Percentiles rank a stretch among this genome's conserved stretches.
phyloP scores from a whole-genome alignment of 1,139 yeast genomes.

The Debaryomyces fabryi region DNA sequence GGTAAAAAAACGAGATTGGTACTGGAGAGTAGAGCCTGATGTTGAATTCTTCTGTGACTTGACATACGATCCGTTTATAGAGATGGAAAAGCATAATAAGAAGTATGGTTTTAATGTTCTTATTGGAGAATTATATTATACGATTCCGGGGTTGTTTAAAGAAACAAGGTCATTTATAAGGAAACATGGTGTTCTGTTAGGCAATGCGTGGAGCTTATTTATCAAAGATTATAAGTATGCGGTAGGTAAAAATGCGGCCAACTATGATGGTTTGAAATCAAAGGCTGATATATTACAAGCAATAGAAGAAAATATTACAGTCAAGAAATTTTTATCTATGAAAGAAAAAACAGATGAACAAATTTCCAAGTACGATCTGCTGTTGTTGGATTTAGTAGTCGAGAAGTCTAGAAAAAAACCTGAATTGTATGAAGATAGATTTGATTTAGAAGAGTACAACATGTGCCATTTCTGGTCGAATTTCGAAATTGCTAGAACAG shows the following conservation, averaged over 20 bases:
- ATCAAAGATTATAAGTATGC: constrained; percentile 33
- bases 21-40: constrained; percentile 94
- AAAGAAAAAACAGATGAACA: constrained; percentile 27
- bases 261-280: constrained; percentile 25
- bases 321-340: constrained; percentile 26
- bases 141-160: constrained; percentile 79
- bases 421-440: constrained; percentile 48
- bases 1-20: constrained; percentile 74
- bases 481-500: constrained; percentile 85
- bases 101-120: constrained; percentile 83
- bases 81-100: constrained; percentile 70
- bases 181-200: constrained; percentile 45
- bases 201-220: constrained; percentile 62
- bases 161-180: constrained; percentile 66
- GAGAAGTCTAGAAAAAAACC: constrained; percentile 33
- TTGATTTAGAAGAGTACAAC: constrained; percentile 71
- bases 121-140: constrained; percentile 71
- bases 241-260: constrained; percentile 23
- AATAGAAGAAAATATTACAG: constrained; percentile 31
- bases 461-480: constrained; percentile 93
- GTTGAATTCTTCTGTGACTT: constrained; percentile 87
- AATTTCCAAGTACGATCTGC: constrained; percentile 30
- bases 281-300: constrained; percentile 26
- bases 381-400: constrained; percentile 28
- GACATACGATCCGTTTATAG: constrained; percentile 86